Percentiles rank a stretch among this genome's conserved stretches.
Conservation (phyloP, 2,329 filamentous ascomycete genomes). For the Botrytis galanthina region DNA sequence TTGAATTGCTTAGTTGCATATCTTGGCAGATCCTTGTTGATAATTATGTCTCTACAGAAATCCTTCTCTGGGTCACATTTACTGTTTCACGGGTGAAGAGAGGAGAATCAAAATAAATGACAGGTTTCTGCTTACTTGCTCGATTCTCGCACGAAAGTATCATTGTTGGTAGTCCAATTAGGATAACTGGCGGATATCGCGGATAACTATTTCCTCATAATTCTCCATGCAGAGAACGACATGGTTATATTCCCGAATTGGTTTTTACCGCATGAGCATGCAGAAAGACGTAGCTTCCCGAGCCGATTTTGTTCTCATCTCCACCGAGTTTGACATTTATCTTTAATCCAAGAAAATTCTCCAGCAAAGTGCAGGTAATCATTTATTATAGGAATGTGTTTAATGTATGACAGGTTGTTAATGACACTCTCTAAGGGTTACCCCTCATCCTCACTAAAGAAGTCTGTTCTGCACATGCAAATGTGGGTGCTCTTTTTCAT, state of each 20-base stretch:
- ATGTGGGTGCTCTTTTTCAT: neutral
- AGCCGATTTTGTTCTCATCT: conserved; percentile 12
- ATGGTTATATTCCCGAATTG: conserved; percentile 19
- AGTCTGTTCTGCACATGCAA: conserved; percentile 17
- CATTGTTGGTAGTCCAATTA: conserved; percentile 1
- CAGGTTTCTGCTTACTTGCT: conserved; percentile 5
- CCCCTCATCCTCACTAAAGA: conserved; percentile 8
- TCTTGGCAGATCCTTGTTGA: neutral
- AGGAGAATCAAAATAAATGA: neutral
- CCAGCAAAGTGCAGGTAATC: neutral
- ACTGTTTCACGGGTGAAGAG: neutral
- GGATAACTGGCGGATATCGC: conserved; percentile 10
- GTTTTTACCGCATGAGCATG: conserved; percentile 16
- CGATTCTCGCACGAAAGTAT: neutral
- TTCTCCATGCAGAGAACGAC: conserved; percentile 18
- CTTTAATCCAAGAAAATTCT: neutral
- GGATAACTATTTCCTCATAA: conserved; percentile 4
- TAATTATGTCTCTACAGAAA: neutral
- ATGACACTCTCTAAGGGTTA: neutral
- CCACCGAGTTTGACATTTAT: conserved; percentile 14
- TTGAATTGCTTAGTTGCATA: conserved; percentile 8
- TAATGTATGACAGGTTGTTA: neutral
- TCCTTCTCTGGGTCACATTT: neutral
- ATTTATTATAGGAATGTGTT: neutral
- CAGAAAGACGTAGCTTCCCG: conserved; percentile 12